phyloP scores from a whole-genome alignment of 768 basidiomycete species.

The Neoboletus brunneissimus region DNA sequence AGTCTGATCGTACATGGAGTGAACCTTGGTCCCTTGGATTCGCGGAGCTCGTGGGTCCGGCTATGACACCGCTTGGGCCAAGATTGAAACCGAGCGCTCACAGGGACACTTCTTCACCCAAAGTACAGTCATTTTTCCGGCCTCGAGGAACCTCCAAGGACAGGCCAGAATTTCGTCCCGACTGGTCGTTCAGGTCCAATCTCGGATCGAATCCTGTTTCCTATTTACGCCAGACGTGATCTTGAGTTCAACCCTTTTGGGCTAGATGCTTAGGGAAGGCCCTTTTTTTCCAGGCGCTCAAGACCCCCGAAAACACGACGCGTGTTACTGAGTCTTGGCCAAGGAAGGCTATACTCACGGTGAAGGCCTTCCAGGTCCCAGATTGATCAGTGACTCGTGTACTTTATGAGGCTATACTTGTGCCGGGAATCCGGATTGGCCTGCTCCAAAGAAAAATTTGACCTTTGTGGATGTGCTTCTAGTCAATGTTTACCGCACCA shows the following conservation, averaged over 20 bases:
- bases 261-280: constrained; percentile 34
- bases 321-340: constrained; percentile 28
- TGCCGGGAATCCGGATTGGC: constrained; percentile 9
- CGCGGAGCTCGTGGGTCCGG: constrained; percentile 34
- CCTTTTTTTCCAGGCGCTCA: constrained; percentile 28
- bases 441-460: constrained; percentile 17
- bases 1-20: constrained; percentile 33
- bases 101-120: constrained; percentile 27
- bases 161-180: constrained; percentile 18
- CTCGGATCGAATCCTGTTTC: constrained; percentile 35
- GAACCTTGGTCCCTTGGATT: constrained; percentile 30
- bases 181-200: constrained; percentile 30
- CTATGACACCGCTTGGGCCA: constrained; percentile 29
- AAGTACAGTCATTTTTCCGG: constrained; percentile 32
- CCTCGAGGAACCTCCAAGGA: constrained; percentile 49
- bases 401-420: constrained; percentile 21
- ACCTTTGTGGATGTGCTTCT: constrained; percentile 7
- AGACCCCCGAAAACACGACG: constrained; percentile 27
- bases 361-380: constrained; percentile 15
- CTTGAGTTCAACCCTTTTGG: constrained; percentile 46
- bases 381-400: constrained; percentile 18
- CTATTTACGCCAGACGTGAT: constrained; percentile 43
- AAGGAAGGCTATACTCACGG: constrained; percentile 32
- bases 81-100: constrained; percentile 34
- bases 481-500: constrained; percentile 8